Conservation (phyloP, 257 asterid genomes). For the Solanum ossicruentum region DNA sequence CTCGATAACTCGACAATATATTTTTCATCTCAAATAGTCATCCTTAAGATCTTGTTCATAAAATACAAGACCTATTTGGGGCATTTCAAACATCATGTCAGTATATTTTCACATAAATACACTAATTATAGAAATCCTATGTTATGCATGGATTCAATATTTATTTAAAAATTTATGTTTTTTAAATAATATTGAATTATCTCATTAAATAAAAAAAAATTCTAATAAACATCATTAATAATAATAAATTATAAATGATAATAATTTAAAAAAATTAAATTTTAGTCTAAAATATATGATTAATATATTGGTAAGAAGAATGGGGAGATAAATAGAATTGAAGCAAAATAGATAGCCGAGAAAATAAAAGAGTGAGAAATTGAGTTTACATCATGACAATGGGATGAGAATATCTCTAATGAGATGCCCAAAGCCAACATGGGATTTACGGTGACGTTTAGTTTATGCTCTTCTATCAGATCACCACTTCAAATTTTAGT, state of each 20-base stretch:
- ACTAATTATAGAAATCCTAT: background rate
- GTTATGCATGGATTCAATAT: too few species aligned
- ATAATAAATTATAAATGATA: too few species aligned
- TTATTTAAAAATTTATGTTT: too few species aligned
- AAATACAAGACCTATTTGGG: background rate
- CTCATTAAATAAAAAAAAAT: too few species aligned
- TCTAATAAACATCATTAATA: too few species aligned
- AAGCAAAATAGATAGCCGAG: background rate
- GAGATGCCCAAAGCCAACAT: conserved; percentile 22
- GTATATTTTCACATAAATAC: background rate
- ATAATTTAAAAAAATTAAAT: too few species aligned
- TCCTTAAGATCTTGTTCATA: background rate
- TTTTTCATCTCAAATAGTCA: background rate
- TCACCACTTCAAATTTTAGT: background rate
- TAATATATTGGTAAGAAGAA: background rate
- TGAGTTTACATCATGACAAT: conserved; percentile 19
- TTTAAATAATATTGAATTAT: too few species aligned
- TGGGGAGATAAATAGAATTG: background rate
- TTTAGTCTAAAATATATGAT: too few species aligned
- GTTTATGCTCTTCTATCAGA: background rate
- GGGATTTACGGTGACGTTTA: background rate
- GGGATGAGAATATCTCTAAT: conserved; percentile 15
- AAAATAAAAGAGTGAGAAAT: background rate
- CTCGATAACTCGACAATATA: background rate
- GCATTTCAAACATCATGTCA: background rate